phyloP scores from a whole-genome alignment of 768 basidiomycete species.

The Lentinula raphanica region DNA sequence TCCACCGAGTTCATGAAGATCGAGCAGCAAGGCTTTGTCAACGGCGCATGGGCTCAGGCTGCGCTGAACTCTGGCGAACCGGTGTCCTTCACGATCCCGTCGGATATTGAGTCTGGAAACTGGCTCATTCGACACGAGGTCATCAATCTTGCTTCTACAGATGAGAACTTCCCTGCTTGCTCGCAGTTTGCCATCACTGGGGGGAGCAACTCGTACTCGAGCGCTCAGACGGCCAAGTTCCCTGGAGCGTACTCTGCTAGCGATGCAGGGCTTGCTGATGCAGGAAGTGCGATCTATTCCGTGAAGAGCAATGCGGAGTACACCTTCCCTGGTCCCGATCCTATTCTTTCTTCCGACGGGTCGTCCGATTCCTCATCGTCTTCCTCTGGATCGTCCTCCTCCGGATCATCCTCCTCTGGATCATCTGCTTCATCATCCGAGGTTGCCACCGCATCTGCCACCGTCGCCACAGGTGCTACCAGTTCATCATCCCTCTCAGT shows the following conservation, averaged over 20 bases:
- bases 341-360: neutral
- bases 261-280: neutral
- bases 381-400: neutral
- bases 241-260: constrained; percentile 6
- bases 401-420: neutral
- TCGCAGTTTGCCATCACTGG: constrained; percentile 3
- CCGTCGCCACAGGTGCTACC: neutral
- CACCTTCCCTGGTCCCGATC: constrained; percentile 5
- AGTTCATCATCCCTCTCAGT: neutral
- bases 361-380: neutral
- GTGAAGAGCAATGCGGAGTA: neutral
- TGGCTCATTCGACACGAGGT: constrained; percentile 3
- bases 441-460: neutral
- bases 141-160: constrained; percentile 2
- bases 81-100: constrained; percentile 1
- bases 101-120: neutral
- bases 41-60: neutral
- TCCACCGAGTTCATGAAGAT: constrained; percentile 2
- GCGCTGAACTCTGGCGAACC: neutral
- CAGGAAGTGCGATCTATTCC: constrained; percentile 1
- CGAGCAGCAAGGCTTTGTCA: neutral
- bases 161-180: constrained; percentile 6
- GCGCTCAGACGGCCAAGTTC: neutral
- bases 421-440: neutral
- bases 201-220: constrained; percentile 1